A percentile compares a stretch with the other conserved stretches of the same genome.
Conservation (phyloP, 805 yeast species). For the Candida coquimbonensis region DNA sequence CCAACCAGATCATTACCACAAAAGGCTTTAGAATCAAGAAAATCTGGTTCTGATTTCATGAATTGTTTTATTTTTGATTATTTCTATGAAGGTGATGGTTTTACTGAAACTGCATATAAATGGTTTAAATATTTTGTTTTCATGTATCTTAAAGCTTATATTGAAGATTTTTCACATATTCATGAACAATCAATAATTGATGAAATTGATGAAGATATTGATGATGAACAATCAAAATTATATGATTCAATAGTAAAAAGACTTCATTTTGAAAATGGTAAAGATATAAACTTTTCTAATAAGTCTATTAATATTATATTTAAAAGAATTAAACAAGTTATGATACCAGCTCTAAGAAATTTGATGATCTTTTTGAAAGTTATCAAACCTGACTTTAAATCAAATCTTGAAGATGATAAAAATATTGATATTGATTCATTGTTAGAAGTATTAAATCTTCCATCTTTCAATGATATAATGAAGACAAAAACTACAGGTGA, state of each 20-base stretch:
- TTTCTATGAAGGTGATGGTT: neutral
- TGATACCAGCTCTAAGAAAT: conserved; percentile 16
- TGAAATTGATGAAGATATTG: neutral
- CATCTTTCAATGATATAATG: conserved; percentile 1
- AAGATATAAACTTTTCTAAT: too few relatives aligned
- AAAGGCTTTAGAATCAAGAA: neutral
- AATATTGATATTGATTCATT: conserved; percentile 7
- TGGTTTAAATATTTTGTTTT: conserved; percentile 1
- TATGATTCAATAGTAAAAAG: too few relatives aligned
- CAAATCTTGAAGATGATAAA: conserved; percentile 1
- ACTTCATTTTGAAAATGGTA: too few relatives aligned
- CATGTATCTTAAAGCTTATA: neutral
- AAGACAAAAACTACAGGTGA: neutral
- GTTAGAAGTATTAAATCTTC: conserved; percentile 8
- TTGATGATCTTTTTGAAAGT: conserved; percentile 18
- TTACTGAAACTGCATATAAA: neutral
- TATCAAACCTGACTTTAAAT: conserved; percentile 11
- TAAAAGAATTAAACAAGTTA: conserved; percentile 2
- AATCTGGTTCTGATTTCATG: neutral
- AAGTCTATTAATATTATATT: neutral
- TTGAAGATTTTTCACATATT: neutral
- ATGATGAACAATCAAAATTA: conserved; percentile 1
- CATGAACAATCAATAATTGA: neutral
- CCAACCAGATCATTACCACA: neutral
- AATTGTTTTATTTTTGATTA: neutral